phyloP scores from a whole-genome alignment of 352 stramenopile species.

The Phytophthora chlamydospora region DNA sequence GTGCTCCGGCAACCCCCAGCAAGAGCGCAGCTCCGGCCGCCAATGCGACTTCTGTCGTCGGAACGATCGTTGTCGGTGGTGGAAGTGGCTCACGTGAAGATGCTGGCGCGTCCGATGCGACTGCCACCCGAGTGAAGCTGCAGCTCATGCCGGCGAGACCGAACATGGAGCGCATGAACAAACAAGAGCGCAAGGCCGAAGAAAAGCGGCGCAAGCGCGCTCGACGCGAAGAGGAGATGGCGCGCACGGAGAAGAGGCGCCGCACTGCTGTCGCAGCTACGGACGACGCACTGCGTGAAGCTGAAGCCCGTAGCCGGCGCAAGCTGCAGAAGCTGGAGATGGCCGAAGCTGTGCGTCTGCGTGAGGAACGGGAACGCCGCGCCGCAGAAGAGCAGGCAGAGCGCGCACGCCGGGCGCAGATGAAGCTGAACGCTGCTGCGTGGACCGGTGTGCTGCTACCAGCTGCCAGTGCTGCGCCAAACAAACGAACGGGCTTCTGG shows the following conservation, averaged over 20 bases:
- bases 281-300: conserved; percentile 81
- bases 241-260: conserved; percentile 71
- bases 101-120: conserved; percentile 32
- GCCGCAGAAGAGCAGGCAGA: conserved; percentile 57
- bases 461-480: conserved; percentile 9
- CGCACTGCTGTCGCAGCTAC: conserved; percentile 80
- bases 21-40: conserved; percentile 17
- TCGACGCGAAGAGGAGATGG: conserved; percentile 81
- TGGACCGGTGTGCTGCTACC: conserved; percentile 64
- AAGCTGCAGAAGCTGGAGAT: conserved; percentile 76
- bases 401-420: conserved; percentile 46
- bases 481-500: conserved; percentile 56
- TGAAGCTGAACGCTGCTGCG: conserved; percentile 64
- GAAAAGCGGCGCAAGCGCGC: conserved; percentile 81
- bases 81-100: conserved; percentile 36
- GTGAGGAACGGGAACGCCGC: conserved; percentile 68
- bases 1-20: conserved; percentile 2
- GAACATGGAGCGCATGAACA: conserved; percentile 81
- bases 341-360: conserved; percentile 57
- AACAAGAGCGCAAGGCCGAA: conserved; percentile 86
- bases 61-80: conserved; percentile 38
- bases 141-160: conserved; percentile 65
- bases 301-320: conserved; percentile 72
- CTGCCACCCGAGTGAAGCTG: conserved; percentile 64
- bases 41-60: conserved; percentile 38